Base-by-base conservation (phyloP, 257 asterid genomes). In the Solanum tacnaense region DNA sequence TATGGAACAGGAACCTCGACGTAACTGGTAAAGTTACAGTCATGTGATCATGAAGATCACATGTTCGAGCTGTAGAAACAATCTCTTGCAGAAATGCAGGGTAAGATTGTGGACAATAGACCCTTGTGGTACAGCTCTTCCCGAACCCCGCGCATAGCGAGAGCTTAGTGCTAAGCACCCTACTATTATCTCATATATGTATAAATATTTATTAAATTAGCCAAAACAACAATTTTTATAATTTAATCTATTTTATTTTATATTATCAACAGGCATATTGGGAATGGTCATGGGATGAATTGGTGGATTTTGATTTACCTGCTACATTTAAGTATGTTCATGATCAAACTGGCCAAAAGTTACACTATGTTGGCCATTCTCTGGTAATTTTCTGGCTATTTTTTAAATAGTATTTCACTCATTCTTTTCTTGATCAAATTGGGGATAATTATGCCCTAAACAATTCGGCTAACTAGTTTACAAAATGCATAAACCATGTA, bases 201-300 rank as follows among this genome's bases (percentile, higher is more conserved):
- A 52, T 52, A 2, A 15, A 49, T 49, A 52, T 52, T 16, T 16
- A 52, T 52, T 60, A 23, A 4, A 23, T 21, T 76, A 39, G 23
- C 62, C n/a, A 78, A 52, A 41, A 41, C 6, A 39, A n/a, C 65
- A 68, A 21, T 35, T 38, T 29, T 13, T 29, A 23, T 46, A 78
- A 49, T 84, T n/a, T 62, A 70, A 78, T 23, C 5, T 12, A 4
- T 56, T 36, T 39, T 3, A 31, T 31, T 31, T 31, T 31, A 31
- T 31, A 32, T 32, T 32, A 32, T 32, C 1, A 32, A 32, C 35
- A 32, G 35, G 90, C 84, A 13, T 95, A 89, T 12, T 95, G 97
- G 98, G 88, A 95, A 41, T 95, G 98, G 98, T 93, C 98, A 65
- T 94, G 98, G 98, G 98, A 95, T 81, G 98, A 95, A 93, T 87